Percentiles rank a stretch among this genome's conserved stretches.
phyloP scores from a whole-genome alignment of 2,329 filamentous ascomycete species.

The Penicillium sp. region DNA sequence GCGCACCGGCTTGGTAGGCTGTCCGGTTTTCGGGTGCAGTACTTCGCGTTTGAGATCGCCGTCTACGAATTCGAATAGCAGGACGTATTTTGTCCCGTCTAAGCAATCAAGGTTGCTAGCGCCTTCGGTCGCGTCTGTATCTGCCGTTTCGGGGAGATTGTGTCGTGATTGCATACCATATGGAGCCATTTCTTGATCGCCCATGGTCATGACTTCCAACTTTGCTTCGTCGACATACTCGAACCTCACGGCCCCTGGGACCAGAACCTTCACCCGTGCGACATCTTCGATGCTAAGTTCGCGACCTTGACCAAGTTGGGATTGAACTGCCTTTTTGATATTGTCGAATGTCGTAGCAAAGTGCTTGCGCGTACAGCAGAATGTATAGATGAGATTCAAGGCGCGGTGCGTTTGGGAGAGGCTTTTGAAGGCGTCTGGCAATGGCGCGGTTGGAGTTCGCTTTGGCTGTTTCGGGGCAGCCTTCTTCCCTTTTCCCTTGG shows the following conservation, averaged over 20 bases:
- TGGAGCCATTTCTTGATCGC: constrained; percentile 57
- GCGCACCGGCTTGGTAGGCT: constrained; percentile 67
- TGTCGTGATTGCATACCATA: constrained; percentile 59
- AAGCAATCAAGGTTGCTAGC: constrained; percentile 33
- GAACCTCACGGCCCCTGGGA: constrained; percentile 79
- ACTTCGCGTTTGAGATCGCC: constrained; percentile 85
- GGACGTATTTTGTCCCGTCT: constrained; percentile 61
- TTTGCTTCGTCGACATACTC: constrained; percentile 82
- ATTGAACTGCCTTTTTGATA: constrained; percentile 80
- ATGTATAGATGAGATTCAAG: constrained; percentile 90
- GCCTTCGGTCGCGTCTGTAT: constrained; percentile 24
- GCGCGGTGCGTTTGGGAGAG: constrained; percentile 79
- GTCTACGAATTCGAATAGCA: constrained; percentile 91
- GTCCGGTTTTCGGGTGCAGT: constrained; percentile 69
- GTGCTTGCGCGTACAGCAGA: constrained; percentile 90
- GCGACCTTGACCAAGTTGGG: constrained; percentile 66
- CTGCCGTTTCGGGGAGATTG: constrained; percentile 31
- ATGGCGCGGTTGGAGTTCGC: constrained; percentile 53
- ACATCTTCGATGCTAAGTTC: constrained; percentile 75
- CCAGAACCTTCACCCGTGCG: constrained; percentile 74
- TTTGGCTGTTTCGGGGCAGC: constrained; percentile 15
- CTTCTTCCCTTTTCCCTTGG: constrained; percentile 12
- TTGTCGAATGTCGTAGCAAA: constrained; percentile 89
- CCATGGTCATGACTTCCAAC: constrained; percentile 75
- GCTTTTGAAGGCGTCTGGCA: constrained; percentile 73